phyloP scores from a whole-genome alignment of 768 basidiomycete species.

The Boletellus emodensis region DNA sequence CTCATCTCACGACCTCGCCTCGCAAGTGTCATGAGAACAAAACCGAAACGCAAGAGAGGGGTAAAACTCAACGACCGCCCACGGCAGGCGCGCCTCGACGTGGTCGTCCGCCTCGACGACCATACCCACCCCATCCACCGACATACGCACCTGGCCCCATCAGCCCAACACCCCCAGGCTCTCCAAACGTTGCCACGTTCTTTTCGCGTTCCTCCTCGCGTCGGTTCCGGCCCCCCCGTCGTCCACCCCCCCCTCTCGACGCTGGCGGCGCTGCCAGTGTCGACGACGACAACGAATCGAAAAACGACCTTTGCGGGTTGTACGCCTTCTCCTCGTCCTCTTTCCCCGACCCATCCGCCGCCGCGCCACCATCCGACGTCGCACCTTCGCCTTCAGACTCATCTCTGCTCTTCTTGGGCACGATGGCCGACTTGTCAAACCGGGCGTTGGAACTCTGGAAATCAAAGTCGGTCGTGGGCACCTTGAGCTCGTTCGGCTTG shows the following conservation, averaged over 20 bases:
- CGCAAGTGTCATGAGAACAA: too few relatives aligned
- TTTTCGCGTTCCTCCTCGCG: constrained; percentile 80
- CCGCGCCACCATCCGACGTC: constrained; percentile 28
- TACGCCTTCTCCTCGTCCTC: constrained; percentile 54
- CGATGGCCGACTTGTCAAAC: constrained; percentile 70
- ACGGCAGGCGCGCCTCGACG: constrained; percentile 28
- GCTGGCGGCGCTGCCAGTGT: constrained; percentile 34
- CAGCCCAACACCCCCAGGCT: constrained; percentile 73
- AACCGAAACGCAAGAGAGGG: not conserved
- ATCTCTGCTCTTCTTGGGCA: constrained; percentile 32
- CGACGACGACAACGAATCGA: constrained; percentile 62
- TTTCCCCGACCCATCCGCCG: constrained; percentile 21
- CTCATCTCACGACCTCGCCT: too few relatives aligned
- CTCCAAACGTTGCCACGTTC: constrained; percentile 86
- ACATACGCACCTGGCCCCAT: constrained; percentile 78
- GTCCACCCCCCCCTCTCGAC: constrained; percentile 36
- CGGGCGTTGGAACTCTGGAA: constrained; percentile 73
- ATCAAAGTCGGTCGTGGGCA: constrained; percentile 79
- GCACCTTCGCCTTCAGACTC: constrained; percentile 29
- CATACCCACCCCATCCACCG: constrained; percentile 73
- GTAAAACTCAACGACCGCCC: constrained; percentile 19
- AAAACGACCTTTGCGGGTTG: constrained; percentile 77
- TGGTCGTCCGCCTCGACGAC: constrained; percentile 45
- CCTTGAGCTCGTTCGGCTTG: constrained; percentile 41
- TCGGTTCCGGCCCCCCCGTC: constrained; percentile 57